A percentile compares a stretch with the other conserved stretches of the same genome.
Evolutionary conservation across 2,329 filamentous ascomycete genomes (phyloP).

Genomic region (Calonectria honghensis): DNA sequence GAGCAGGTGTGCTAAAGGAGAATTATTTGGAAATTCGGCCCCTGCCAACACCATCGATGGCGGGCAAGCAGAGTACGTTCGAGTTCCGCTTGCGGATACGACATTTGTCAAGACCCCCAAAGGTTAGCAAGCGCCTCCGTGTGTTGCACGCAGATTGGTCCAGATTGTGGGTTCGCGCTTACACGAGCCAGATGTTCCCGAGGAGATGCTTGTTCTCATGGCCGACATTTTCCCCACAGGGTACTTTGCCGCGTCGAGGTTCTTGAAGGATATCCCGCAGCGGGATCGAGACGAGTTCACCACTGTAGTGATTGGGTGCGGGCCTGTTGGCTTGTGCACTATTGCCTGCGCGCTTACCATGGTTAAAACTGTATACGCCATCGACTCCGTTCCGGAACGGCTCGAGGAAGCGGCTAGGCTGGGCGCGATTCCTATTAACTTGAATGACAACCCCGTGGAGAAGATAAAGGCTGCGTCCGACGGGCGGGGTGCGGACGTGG

Average conservation of each 20-base stretch:
- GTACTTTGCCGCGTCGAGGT: slow-evolving; percentile 31
- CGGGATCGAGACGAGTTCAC: slow-evolving; percentile 20
- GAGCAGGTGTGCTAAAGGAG: slow-evolving; percentile 25
- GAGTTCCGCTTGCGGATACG: slow-evolving; percentile 30
- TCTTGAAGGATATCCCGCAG: slow-evolving; percentile 27
- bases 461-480: slow-evolving; percentile 32
- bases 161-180: background rate
- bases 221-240: slow-evolving; percentile 41
- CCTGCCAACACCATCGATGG: slow-evolving; percentile 30
- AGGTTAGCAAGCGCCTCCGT: background rate
- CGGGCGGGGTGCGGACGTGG: slow-evolving; percentile 36
- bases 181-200: slow-evolving; percentile 7
- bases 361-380: slow-evolving; percentile 32
- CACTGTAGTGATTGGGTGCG: slow-evolving; percentile 38
- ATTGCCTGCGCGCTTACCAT: slow-evolving; percentile 26
- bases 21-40: slow-evolving; percentile 31
- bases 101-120: slow-evolving; percentile 25
- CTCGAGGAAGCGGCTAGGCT: slow-evolving; percentile 27
- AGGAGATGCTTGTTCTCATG: slow-evolving; percentile 40
- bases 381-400: slow-evolving; percentile 36
- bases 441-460: slow-evolving; percentile 23
- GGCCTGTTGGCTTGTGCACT: slow-evolving; percentile 40
- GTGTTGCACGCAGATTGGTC: no score
- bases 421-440: slow-evolving; percentile 23
- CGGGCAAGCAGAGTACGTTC: slow-evolving; percentile 38